These are phyloP conservation scores for Colletotrichum tamarilloi DNA, from an alignment of 2,329 filamentous ascomycete species.

Conservation along the genomic window DNA sequence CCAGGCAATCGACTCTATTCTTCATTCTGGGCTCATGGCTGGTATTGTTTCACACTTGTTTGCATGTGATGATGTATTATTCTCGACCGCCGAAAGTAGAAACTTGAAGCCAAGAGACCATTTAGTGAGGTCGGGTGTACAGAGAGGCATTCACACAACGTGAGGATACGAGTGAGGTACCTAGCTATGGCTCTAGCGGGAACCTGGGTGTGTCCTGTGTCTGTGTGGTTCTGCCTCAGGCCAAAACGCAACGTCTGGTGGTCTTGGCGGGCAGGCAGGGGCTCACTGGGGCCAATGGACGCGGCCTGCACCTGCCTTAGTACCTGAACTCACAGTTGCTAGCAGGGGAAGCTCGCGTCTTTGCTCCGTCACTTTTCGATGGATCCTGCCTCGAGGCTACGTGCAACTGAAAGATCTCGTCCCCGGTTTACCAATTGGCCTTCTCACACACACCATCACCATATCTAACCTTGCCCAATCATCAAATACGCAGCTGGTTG, in stretches of 20 bases:
- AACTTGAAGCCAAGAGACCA: neutral
- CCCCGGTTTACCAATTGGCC: neutral
- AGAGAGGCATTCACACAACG: too few species aligned
- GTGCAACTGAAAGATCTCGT: neutral
- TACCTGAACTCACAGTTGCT: neutral
- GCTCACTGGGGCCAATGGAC: slow-evolving; percentile 1
- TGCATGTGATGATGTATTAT: neutral
- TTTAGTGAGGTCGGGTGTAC: neutral
- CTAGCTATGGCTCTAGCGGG: neutral
- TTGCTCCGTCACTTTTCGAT: slow-evolving; percentile 31
- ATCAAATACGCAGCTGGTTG: neutral
- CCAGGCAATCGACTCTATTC: neutral
- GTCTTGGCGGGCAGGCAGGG: neutral
- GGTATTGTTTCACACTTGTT: too few species aligned
- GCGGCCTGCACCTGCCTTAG: neutral
- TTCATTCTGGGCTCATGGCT: neutral
- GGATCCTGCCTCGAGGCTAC: slow-evolving; percentile 24
- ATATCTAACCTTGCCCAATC: neutral
- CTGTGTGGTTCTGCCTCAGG: slow-evolving; percentile 34
- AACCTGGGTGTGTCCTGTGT: neutral
- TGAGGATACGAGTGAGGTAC: too few species aligned
- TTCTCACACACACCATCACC: neutral
- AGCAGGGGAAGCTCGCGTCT: slow-evolving; percentile 33
- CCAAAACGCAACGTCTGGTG: slow-evolving; percentile 3
- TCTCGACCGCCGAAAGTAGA: too few species aligned